Evolutionary conservation across 225 moss, liverwort and hornwort species (phyloP).

Genomic region (Climacium dendroides): DNA sequence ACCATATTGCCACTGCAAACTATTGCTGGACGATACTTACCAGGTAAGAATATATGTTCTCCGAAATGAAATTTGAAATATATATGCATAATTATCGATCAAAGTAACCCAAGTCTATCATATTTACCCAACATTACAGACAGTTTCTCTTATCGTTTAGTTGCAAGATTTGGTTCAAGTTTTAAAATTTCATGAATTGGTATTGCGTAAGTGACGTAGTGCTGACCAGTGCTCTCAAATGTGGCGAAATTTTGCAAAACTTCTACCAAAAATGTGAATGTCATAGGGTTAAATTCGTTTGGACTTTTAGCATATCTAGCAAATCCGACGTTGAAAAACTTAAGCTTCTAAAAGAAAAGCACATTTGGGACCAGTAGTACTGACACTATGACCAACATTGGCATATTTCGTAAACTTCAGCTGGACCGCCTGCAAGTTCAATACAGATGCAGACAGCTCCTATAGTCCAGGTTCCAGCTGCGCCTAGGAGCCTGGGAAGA

Average conservation of each 20-base stretch:
- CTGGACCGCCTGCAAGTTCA: conserved; percentile 3
- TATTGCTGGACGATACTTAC: conserved; percentile 8
- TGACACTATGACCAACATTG: background rate
- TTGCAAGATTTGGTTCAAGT: background rate
- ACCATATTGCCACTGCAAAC: conserved; percentile 6
- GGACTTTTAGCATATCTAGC: too few relatives aligned
- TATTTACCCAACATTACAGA: background rate
- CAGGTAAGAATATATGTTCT: conserved; percentile 1
- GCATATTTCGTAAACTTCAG: background rate
- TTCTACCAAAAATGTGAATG: background rate
- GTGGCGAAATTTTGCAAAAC: background rate
- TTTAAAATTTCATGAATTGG: background rate
- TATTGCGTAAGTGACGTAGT: background rate
- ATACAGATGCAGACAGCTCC: conserved; percentile 6
- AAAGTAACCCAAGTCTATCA: background rate
- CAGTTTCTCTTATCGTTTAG: background rate
- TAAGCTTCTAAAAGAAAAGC: background rate
- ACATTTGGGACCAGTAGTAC: background rate
- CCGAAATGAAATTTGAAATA: too few relatives aligned
- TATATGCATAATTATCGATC: too few relatives aligned
- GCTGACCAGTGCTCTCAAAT: background rate
- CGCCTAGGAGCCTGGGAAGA: background rate
- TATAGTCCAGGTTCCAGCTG: background rate
- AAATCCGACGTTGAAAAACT: too few relatives aligned
- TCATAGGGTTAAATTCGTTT: background rate